Base-by-base conservation (phyloP, 2,329 filamentous ascomycete genomes). In the Lecanicillium sp. region DNA sequence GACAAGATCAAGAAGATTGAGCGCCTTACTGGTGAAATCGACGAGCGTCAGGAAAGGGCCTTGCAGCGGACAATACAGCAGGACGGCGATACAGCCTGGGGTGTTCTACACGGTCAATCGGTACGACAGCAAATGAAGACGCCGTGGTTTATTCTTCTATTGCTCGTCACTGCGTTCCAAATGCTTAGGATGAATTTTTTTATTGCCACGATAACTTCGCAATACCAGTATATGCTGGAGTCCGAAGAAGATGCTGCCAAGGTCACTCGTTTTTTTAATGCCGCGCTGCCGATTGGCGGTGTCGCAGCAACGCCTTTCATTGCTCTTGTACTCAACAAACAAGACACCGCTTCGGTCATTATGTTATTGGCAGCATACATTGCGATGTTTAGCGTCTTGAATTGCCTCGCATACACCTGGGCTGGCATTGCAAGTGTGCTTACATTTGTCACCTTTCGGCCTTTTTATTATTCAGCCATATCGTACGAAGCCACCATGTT, bases 381-480 rank as follows among this genome's bases (percentile, higher is more conserved):
- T 9, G 38, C 33, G 3, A 15, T 22, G 1, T 69, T 85, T 9
- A 62, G 61, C 1, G 53, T 80, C 3, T 62, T 86, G 1, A 83
- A 83, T 30, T 73, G 81, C 35, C 65, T 87, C 2, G 74, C 79
- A 0, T 62, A 71, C 35, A 63, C 73, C 17, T 76, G 73, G 66
- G 72, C 74, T 4, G 80, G 74, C 0, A 85, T 86, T 47, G 67
- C 65, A 1, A 85, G 84, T 7, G 72, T 88, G 12, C 54, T 73
- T 13, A 62, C 80, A 1, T 88, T 88, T 47, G 80, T 85, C 14
- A 55, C 86, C 22, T 83, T 85, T 46, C 74, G 84, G 0, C 84
- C 83, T 0, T 64, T 88, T 0, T 89, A 86, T 58, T 88, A 88
- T 59, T 85, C 81, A 0, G 77, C 82, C 6, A 78, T 88, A 44